Conservation (phyloP, 2,329 filamentous ascomycete genomes). For the Aspergillus ibericus region DNA sequence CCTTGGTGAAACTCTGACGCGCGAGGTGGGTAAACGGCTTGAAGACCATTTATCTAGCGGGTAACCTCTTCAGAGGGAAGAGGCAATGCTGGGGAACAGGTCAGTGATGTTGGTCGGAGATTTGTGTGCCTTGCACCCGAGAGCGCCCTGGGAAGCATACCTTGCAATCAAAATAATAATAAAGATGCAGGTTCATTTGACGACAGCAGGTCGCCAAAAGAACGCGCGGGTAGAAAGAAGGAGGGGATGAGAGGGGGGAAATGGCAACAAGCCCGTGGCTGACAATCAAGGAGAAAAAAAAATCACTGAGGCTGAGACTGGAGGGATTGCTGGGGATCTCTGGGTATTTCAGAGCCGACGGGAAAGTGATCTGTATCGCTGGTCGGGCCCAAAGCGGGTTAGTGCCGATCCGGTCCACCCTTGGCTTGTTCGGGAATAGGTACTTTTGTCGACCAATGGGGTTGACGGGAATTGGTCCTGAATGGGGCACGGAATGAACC, state of each 20-base stretch:
- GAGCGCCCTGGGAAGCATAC: slow-evolving; percentile 50
- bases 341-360: slow-evolving; percentile 19
- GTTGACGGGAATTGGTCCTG: not conserved
- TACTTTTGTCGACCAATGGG: slow-evolving; percentile 9
- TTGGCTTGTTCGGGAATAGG: slow-evolving; percentile 10
- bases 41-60: slow-evolving; percentile 82
- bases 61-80: slow-evolving; percentile 64
- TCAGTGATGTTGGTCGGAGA: slow-evolving; percentile 15
- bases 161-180: slow-evolving; percentile 60
- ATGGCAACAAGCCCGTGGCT: slow-evolving; percentile 1
- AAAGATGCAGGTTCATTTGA: slow-evolving; percentile 98
- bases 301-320: not conserved
- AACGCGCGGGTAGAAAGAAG: slow-evolving; percentile 64
- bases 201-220: slow-evolving; percentile 79
- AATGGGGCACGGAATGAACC: not conserved
- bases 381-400: slow-evolving; percentile 12
- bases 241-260: slow-evolving; percentile 3
- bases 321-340: slow-evolving; percentile 8
- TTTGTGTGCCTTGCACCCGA: not conserved
- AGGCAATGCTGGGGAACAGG: slow-evolving; percentile 46
- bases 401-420: slow-evolving; percentile 17
- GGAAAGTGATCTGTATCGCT: slow-evolving; percentile 17
- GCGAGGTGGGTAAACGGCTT: slow-evolving; percentile 77
- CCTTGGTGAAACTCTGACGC: slow-evolving; percentile 96
- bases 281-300: slow-evolving; percentile 4